Evolutionary conservation across 768 basidiomycete genomes (phyloP).

Genomic region (Phlebiopsis gigantea): DNA sequence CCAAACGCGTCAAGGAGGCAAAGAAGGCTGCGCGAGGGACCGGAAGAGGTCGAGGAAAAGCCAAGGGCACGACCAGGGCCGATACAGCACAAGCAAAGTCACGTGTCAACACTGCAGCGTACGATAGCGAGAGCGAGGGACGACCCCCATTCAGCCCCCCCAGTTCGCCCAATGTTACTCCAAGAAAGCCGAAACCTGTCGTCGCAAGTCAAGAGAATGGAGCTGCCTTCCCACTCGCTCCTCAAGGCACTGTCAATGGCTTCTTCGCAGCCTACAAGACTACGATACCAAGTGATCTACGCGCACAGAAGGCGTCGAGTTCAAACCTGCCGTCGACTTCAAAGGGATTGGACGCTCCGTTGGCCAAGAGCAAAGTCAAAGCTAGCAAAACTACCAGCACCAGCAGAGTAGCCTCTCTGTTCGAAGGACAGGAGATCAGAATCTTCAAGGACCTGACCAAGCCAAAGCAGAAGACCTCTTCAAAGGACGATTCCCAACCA

Average conservation of each 20-base stretch:
- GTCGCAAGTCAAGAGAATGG: not conserved
- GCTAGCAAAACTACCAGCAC: not conserved
- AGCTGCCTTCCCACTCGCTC: not conserved
- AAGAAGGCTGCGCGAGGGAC: not conserved
- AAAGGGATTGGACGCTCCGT: not conserved
- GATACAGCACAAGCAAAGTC: not conserved
- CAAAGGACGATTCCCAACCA: not conserved
- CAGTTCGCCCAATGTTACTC: not conserved
- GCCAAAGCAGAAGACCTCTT: not conserved
- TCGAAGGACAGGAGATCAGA: constrained; percentile 2
- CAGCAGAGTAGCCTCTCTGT: not conserved
- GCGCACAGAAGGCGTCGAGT: not conserved
- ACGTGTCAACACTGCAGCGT: not conserved
- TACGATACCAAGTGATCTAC: not conserved
- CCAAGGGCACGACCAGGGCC: not conserved
- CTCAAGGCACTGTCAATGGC: not conserved
- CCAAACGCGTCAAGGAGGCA: constrained; percentile 42
- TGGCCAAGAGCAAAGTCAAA: not conserved
- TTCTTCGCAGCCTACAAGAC: constrained; percentile 5
- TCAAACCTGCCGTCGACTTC: not conserved
- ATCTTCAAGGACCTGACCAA: constrained; percentile 11
- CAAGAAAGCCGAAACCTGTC: not conserved
- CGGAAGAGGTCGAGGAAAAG: not conserved
- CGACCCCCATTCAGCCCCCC: not conserved
- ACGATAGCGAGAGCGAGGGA: not conserved